These are phyloP conservation scores for Zygoascus biomembranicola DNA, from an alignment of 805 yeast genomes.

Conservation along the genomic window DNA sequence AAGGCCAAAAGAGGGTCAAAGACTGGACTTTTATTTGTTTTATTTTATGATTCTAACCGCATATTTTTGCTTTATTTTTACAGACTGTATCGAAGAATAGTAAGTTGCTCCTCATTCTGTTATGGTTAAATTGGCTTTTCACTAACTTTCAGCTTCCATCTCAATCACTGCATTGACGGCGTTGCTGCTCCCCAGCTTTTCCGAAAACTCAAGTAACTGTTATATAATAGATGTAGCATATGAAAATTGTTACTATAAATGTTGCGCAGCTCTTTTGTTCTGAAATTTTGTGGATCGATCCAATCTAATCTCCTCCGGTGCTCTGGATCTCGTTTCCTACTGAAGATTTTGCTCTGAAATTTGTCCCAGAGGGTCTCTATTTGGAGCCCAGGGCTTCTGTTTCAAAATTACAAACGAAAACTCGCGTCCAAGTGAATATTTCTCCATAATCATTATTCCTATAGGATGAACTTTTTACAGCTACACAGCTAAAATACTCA, in stretches of 20 bases:
- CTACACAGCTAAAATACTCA: not conserved
- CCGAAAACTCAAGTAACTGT: slow-evolving; percentile 63
- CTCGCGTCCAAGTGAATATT: too few relatives aligned
- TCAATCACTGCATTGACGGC: slow-evolving; percentile 87
- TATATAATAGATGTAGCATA: not conserved
- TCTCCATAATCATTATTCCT: not conserved
- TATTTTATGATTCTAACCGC: not conserved
- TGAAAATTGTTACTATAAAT: not conserved
- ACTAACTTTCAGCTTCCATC: slow-evolving; percentile 52
- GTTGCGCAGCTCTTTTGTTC: too few relatives aligned
- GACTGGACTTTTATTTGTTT: not conserved
- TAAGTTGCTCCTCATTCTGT: slow-evolving; percentile 12
- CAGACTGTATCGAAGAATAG: slow-evolving; percentile 93
- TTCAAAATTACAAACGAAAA: too few relatives aligned
- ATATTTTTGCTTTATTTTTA: not conserved
- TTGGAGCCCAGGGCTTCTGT: too few relatives aligned
- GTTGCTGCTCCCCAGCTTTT: slow-evolving; percentile 87
- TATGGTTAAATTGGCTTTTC: not conserved
- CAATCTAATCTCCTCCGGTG: too few relatives aligned
- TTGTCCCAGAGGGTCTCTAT: too few relatives aligned
- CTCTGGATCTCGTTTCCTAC: too few relatives aligned
- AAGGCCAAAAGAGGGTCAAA: too few relatives aligned
- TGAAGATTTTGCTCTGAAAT: too few relatives aligned
- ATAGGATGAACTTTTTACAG: not conserved
- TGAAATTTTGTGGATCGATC: too few relatives aligned